Conservation (phyloP, 257 asterid genomes). For the Fraxinus americana region DNA sequence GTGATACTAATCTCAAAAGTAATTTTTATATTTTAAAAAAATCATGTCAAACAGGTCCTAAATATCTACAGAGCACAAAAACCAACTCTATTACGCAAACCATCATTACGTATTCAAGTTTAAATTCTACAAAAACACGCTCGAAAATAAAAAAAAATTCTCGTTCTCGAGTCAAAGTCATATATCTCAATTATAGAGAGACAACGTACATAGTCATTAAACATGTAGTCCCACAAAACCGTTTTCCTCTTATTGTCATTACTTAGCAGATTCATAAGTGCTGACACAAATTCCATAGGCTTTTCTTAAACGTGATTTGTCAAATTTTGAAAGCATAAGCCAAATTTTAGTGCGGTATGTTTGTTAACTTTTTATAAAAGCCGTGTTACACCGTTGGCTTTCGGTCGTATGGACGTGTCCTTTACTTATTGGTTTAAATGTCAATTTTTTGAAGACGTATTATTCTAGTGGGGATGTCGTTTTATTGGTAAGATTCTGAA, state of each 20-base stretch:
- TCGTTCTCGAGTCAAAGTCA: not conserved
- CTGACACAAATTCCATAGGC: not conserved
- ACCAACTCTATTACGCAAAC: too few relatives aligned
- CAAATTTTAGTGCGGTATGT: conserved; percentile 38
- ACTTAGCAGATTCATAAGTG: not conserved
- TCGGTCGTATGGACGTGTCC: conserved; percentile 26
- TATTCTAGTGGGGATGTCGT: conserved; percentile 9
- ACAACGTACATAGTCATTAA: not conserved
- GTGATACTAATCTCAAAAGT: too few relatives aligned
- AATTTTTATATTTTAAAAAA: too few relatives aligned
- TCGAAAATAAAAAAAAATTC: not conserved
- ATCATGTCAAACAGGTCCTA: too few relatives aligned
- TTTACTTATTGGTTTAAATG: conserved; percentile 3
- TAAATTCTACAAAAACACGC: too few relatives aligned
- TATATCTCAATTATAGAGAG: not conserved
- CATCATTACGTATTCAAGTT: too few relatives aligned
- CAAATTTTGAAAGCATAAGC: not conserved
- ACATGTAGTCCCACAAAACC: not conserved
- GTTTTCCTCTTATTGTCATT: not conserved
- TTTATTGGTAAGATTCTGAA: conserved; percentile 29
- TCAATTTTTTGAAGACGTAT: conserved; percentile 41
- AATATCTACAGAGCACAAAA: too few relatives aligned
- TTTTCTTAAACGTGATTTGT: not conserved
- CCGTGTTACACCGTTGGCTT: conserved; percentile 8
- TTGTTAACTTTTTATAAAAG: conserved; percentile 1